Evolutionary conservation across 139 green algal genomes (phyloP).

Genomic region (Chlamydomonas sp.): DNA sequence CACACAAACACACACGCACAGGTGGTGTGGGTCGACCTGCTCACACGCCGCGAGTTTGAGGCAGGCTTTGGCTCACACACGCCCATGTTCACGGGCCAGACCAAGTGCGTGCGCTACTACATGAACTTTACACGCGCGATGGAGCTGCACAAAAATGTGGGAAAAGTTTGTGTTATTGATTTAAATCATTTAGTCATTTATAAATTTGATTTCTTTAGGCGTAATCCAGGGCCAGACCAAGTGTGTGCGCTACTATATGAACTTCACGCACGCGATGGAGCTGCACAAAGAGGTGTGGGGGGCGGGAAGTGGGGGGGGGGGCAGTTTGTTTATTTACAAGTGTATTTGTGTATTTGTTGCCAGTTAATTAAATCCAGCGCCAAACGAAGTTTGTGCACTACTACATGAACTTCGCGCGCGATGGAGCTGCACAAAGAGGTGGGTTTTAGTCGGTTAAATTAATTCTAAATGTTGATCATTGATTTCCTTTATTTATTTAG

Average conservation of each 20-base stretch:
- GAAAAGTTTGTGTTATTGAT: no score
- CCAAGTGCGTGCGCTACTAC: slow-evolving; percentile 87
- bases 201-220: slow-evolving; percentile 61
- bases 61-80: slow-evolving; percentile 85
- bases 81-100: slow-evolving; percentile 85
- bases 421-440: slow-evolving; percentile 52
- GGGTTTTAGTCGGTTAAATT: no score
- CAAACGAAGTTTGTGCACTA: no score
- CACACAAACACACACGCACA: no score
- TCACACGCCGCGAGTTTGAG: slow-evolving; percentile 77
- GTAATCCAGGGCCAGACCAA: slow-evolving; percentile 90
- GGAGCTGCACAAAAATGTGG: neutral
- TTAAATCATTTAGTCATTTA: no score
- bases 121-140: slow-evolving; percentile 71
- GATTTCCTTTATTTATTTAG: no score
- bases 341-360: neutral
- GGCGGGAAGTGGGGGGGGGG: no score
- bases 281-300: slow-evolving; percentile 48
- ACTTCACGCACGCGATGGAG: slow-evolving; percentile 55
- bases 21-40: slow-evolving; percentile 92
- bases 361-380: slow-evolving; percentile 21
- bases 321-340: neutral
- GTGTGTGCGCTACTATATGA: slow-evolving; percentile 88
- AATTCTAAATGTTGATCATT: no score
- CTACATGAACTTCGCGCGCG: no score